Percentiles rank a stretch among this genome's conserved stretches.
phyloP scores from a whole-genome alignment of 2,329 filamentous ascomycete species.

The Reticulascus tulasneorum region DNA sequence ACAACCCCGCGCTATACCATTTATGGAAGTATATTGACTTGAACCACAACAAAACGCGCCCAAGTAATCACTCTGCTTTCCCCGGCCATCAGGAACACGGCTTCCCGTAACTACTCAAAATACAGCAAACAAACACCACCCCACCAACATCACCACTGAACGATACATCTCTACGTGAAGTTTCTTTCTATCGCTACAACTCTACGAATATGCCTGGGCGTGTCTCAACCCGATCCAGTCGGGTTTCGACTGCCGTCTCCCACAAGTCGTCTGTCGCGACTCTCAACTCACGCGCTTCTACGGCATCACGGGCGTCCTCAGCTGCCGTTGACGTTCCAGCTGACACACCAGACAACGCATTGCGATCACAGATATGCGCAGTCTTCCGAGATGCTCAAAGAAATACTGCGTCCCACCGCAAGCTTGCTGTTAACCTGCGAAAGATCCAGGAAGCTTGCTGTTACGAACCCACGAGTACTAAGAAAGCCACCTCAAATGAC shows the following conservation, averaged over 20 bases:
- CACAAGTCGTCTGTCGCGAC: constrained; percentile 35
- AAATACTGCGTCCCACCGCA: constrained; percentile 84
- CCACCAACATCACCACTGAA: too few species aligned
- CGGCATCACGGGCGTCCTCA: constrained; percentile 43
- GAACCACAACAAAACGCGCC: constrained; percentile 15
- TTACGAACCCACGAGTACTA: constrained; percentile 54
- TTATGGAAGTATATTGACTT: constrained; percentile 15
- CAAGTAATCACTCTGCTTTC: too few species aligned
- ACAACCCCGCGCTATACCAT: constrained; percentile 15
- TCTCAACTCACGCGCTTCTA: constrained; percentile 37
- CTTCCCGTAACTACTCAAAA: too few species aligned
- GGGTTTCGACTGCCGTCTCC: constrained; percentile 37
- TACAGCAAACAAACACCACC: too few species aligned
- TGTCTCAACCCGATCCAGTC: constrained; percentile 42
- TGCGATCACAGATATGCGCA: constrained; percentile 70
- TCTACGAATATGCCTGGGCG: constrained; percentile 51
- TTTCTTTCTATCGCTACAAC: too few species aligned
- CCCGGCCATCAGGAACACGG: too few species aligned
- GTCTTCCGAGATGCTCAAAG: constrained; percentile 81
- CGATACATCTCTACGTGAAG: too few species aligned
- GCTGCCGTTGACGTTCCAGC: constrained; percentile 54
- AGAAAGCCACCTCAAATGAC: constrained; percentile 54
- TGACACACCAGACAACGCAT: constrained; percentile 64
- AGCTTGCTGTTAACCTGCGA: constrained; percentile 79
- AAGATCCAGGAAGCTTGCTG: constrained; percentile 88